phyloP scores from a whole-genome alignment of 2,329 filamentous ascomycete genomes.

The Penicillium sclerotiorum region DNA sequence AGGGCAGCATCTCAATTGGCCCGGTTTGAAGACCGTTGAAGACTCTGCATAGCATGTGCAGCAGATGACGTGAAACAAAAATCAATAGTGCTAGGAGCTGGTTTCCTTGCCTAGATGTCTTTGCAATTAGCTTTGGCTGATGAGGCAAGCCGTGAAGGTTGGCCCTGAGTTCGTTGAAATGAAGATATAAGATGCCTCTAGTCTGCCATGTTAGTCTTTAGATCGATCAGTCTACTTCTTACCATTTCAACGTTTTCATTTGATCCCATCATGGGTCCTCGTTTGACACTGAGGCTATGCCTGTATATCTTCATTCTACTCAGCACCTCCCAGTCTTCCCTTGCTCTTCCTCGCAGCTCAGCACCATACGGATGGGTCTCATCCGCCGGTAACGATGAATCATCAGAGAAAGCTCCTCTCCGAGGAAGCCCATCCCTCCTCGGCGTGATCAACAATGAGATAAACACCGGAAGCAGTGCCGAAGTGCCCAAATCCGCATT shows the following conservation, averaged over 20 bases:
- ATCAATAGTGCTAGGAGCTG: too few relatives aligned
- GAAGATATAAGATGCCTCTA: too few relatives aligned
- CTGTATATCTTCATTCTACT: background rate
- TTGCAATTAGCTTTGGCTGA: too few relatives aligned
- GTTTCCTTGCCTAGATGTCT: too few relatives aligned
- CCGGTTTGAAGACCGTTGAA: too few relatives aligned
- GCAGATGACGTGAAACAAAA: too few relatives aligned
- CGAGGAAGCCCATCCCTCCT: background rate
- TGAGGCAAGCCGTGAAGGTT: too few relatives aligned
- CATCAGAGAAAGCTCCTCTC: background rate
- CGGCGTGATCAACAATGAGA: constrained; percentile 1
- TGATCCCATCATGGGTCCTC: background rate
- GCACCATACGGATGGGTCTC: background rate
- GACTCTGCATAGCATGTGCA: too few relatives aligned
- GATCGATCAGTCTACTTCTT: background rate
- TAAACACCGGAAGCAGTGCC: constrained; percentile 1
- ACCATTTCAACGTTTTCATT: background rate
- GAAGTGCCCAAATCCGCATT: background rate
- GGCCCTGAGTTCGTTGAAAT: too few relatives aligned
- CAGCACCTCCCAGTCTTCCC: background rate
- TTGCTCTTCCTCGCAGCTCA: background rate
- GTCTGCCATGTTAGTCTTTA: background rate
- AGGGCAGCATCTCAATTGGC: too few relatives aligned
- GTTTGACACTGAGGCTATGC: background rate
- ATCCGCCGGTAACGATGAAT: constrained; percentile 3